Evolutionary conservation across 352 stramenopile species (phyloP), one percentile per base, ranked within the genome.

Genomic region (Pythium vanterpoolii): DNA sequence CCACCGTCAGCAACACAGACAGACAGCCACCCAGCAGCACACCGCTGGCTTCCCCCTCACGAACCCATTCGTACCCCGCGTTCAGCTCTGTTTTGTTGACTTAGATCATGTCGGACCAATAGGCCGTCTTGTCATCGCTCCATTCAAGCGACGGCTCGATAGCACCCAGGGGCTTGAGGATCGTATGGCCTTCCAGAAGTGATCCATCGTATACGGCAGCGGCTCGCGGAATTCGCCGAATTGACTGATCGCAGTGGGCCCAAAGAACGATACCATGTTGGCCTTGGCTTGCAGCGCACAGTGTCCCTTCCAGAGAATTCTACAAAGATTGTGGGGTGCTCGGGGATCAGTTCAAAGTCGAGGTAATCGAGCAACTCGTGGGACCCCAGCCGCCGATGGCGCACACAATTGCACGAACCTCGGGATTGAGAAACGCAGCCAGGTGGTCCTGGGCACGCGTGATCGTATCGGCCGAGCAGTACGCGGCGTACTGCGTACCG

Each of bases 341-440:
- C 47, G 27, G 63, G 62, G 46, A 86, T 77, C 7, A 42, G 33
- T 7, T 70, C 65, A 61, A 86, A 86, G 63, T 87, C 72, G 30
- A 89, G 68, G 56, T 74, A 76, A 48, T 86, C 76, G 24, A 89
- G 60, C 10, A 87, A 24, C 51, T 87, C 77, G 54, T 89, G 77
- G 18, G 66, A 23, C 74, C 87, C 31, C 82, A 69, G 5, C 79
- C 77, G 5, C 79, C 79, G 27, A 85, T 80, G 8, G 77, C 72
- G 31, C 75, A 84, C 13, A 86, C 59, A 42, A 87, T 85, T 3
- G 66, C 74, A 5, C 62, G 60, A 3, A 89, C 64, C 0, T 58
- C 5, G 0, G 70, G 68, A 42, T 87, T 72, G 16, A 36, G 31
- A 27, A 89, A 86, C 16, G 76, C 76, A 21, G 74, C 51, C 77